These are phyloP conservation scores for Tolypocladium amazonense DNA, from an alignment of 2,329 filamentous ascomycete genomes.

Conservation along the genomic window DNA sequence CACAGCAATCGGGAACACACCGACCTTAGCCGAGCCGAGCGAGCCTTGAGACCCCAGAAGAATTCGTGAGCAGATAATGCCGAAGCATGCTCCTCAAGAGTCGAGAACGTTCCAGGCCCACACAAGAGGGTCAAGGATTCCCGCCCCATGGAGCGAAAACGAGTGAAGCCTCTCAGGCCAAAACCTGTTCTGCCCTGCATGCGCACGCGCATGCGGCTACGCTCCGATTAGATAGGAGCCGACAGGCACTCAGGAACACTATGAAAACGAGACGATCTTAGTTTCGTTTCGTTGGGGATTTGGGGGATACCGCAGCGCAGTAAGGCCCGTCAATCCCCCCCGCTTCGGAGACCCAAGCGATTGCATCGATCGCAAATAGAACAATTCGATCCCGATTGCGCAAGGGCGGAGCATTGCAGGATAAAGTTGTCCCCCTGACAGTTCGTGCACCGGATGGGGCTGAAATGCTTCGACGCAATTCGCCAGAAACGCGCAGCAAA, in stretches of 20 bases:
- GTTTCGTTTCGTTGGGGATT: neutral
- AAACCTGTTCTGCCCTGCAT: neutral
- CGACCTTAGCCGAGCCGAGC: neutral
- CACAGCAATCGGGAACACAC: neutral
- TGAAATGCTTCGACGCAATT: neutral
- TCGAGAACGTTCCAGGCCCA: conserved; percentile 3
- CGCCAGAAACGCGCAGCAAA: neutral
- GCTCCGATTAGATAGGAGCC: neutral
- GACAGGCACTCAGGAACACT: neutral
- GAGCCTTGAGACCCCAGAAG: neutral
- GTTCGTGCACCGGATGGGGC: neutral
- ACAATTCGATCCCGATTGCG: neutral
- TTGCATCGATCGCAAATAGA: neutral
- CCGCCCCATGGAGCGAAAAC: neutral
- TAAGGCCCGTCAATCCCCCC: neutral
- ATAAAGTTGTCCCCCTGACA: neutral
- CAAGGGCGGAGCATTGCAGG: neutral
- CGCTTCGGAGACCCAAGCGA: neutral
- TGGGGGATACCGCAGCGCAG: neutral
- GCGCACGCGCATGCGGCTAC: neutral
- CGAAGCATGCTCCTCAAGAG: neutral
- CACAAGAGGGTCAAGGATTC: neutral
- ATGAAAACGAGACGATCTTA: neutral
- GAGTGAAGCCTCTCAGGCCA: neutral
- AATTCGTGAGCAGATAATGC: neutral